Conservation (phyloP, 1,139 yeast genomes). For the Ashbya aceris region DNA sequence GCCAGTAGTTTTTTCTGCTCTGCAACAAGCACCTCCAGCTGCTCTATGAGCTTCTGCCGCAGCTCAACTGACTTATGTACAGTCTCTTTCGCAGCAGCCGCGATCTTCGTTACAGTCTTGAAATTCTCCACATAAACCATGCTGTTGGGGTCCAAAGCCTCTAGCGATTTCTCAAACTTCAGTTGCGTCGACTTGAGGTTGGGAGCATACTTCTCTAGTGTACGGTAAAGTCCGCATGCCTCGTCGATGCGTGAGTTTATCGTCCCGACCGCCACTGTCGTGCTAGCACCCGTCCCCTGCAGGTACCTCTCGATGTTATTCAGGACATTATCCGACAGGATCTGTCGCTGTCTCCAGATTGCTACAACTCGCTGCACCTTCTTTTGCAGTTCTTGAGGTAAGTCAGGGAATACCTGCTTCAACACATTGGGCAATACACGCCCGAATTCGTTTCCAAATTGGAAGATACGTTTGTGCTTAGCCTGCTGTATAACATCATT, state of each 20-base stretch:
- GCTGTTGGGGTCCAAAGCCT: conserved; percentile 23
- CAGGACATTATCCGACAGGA: conserved; percentile 43
- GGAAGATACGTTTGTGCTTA: conserved; percentile 52
- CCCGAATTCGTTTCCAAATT: conserved; percentile 54
- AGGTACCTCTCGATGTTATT: conserved; percentile 33
- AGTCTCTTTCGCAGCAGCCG: conserved; percentile 19
- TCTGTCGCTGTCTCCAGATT: conserved; percentile 68
- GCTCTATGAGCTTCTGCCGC: conserved; percentile 14
- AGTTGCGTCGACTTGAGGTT: conserved; percentile 17
- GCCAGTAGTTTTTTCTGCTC: conserved; percentile 17
- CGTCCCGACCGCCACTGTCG: neutral
- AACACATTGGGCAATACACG: conserved; percentile 35
- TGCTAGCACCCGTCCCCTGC: neutral
- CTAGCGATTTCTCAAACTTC: conserved; percentile 25
- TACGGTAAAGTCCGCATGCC: conserved; percentile 12
- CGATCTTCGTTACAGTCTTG: conserved; percentile 23
- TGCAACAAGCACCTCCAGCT: conserved; percentile 16
- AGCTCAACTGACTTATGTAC: conserved; percentile 15
- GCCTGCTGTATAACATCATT: conserved; percentile 84
- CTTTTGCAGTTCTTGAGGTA: conserved; percentile 34
- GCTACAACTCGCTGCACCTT: conserved; percentile 58
- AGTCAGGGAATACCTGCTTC: conserved; percentile 17
- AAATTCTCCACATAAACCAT: conserved; percentile 24
- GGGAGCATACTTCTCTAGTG: conserved; percentile 16
- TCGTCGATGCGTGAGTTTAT: conserved; percentile 4